Evolutionary conservation across 176 grass and related monocot genomes (phyloP).

Genomic region (Puya raimondii): DNA sequence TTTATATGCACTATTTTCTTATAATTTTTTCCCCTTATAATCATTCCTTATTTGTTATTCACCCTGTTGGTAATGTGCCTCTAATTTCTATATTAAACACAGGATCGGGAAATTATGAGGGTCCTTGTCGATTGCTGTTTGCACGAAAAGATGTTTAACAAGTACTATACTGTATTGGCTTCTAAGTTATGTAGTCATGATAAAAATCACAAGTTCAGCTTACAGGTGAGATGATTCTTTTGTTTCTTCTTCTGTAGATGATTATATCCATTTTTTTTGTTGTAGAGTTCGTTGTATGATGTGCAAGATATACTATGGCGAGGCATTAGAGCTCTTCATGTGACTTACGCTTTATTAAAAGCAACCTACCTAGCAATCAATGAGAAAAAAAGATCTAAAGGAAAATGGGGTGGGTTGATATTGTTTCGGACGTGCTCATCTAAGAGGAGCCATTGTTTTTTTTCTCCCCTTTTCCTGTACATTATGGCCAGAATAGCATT

Average conservation of each 20-base stretch:
- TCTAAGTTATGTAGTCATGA: conserved; percentile 88
- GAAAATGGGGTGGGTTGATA: too few species aligned
- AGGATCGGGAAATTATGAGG: conserved; percentile 93
- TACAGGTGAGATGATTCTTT: conserved; percentile 39
- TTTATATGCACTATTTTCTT: background rate
- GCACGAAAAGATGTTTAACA: conserved; percentile 94
- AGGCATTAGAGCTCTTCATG: too few species aligned
- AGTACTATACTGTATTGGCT: conserved; percentile 71
- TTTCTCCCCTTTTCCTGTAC: background rate
- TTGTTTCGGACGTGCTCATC: too few species aligned
- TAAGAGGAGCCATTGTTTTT: background rate
- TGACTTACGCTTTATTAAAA: too few species aligned
- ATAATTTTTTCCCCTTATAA: background rate
- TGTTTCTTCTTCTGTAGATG: background rate
- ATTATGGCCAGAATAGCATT: background rate
- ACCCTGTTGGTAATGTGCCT: background rate
- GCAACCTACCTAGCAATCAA: too few species aligned
- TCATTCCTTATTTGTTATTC: background rate
- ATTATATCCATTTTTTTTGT: background rate
- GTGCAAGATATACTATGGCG: too few species aligned
- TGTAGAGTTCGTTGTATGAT: background rate
- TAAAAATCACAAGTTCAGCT: conserved; percentile 94
- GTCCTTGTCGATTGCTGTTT: conserved; percentile 93
- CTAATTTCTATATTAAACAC: conserved; percentile 9
- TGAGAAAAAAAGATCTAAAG: too few species aligned